Conservation (phyloP, 305 asterid genomes). For the Plantago coronopus region DNA sequence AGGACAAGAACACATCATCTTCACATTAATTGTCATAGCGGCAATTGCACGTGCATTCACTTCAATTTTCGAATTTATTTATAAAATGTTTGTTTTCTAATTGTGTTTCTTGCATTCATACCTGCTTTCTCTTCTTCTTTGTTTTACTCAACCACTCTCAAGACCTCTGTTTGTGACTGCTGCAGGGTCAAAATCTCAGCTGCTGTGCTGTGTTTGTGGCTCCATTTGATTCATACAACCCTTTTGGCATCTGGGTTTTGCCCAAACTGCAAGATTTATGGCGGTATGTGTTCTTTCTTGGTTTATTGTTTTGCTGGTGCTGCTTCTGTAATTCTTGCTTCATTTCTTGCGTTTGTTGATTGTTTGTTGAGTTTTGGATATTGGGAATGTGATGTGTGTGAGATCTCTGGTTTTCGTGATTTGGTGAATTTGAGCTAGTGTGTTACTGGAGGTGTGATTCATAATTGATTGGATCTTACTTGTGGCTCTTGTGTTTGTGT, state of each 20-base stretch:
- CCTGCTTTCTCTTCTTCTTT: conserved; percentile 4
- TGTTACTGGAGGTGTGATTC: neutral
- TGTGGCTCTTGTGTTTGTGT: neutral
- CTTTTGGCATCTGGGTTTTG: neutral
- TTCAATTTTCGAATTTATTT: neutral
- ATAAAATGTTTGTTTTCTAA: too few species aligned
- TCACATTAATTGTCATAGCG: conserved; percentile 7
- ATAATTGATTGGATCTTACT: conserved; percentile 2
- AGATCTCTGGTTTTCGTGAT: conserved; percentile 1
- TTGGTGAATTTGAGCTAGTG: neutral
- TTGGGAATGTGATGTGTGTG: neutral
- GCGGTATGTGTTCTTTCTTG: conserved; percentile 15
- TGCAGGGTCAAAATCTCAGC: neutral
- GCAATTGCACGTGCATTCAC: conserved; percentile 10
- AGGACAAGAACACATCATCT: conserved; percentile 2
- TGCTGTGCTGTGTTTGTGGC: neutral
- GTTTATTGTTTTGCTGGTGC: neutral
- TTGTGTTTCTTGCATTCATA: too few species aligned
- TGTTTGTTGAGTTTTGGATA: neutral
- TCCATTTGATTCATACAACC: neutral
- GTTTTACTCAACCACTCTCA: neutral
- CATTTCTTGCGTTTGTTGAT: neutral
- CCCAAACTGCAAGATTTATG: conserved; percentile 19
- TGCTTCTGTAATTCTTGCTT: neutral
- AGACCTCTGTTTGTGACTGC: neutral